A percentile compares a stretch with the other conserved stretches of the same genome.
Evolutionary conservation across 257 asterid genomes (phyloP).

Genomic region (Solanum commersonii): DNA sequence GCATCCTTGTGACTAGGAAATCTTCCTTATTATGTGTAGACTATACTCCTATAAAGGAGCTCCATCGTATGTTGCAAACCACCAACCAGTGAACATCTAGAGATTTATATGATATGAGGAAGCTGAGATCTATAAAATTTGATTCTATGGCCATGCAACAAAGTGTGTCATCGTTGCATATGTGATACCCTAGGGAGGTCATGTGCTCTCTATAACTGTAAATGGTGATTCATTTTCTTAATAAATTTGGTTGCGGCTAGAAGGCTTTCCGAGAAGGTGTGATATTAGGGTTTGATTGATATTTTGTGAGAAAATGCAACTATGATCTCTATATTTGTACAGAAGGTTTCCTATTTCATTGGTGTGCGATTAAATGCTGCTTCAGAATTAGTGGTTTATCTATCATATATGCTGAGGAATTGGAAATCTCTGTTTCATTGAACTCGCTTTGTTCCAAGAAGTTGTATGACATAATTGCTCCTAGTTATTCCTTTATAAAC

Average conservation of each 20-base stretch:
- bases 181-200: not conserved
- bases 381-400: too few species aligned
- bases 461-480: too few species aligned
- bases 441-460: too few species aligned
- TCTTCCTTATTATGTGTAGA: not conserved
- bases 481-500: too few species aligned
- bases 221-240: not conserved
- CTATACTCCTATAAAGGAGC: not conserved
- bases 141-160: not conserved
- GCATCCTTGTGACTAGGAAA: not conserved
- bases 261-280: not conserved
- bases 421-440: too few species aligned
- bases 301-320: too few species aligned
- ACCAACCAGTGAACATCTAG: not conserved
- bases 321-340: too few species aligned
- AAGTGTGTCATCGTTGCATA: not conserved
- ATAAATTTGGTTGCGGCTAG: not conserved
- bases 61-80: not conserved
- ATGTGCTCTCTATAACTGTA: not conserved
- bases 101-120: not conserved
- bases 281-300: not conserved
- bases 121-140: not conserved
- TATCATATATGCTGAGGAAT: too few species aligned
- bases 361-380: too few species aligned
- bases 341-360: too few species aligned